phyloP scores from a whole-genome alignment of 805 yeast genomes.

The Lipomyces sp. region DNA sequence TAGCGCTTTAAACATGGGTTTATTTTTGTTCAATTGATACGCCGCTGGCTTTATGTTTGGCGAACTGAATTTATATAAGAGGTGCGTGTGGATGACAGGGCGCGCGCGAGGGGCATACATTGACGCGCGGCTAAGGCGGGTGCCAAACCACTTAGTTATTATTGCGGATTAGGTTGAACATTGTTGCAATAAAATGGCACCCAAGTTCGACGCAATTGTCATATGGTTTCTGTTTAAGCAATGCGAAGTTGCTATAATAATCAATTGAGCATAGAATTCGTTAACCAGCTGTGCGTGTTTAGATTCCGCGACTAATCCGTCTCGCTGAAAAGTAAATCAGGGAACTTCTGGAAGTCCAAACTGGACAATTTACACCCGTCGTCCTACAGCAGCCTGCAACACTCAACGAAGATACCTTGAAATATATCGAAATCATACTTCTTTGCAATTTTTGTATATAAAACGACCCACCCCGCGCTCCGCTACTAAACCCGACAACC shows the following conservation, averaged over 20 bases:
- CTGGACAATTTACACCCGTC: not conserved
- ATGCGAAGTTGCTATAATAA: not conserved
- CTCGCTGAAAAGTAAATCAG: too few species aligned
- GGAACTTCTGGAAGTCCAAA: too few species aligned
- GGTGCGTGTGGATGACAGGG: not conserved
- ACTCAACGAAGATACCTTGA: not conserved
- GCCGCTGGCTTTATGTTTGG: conserved; percentile 10
- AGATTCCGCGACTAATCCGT: too few species aligned
- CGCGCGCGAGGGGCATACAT: not conserved
- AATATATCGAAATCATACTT: not conserved
- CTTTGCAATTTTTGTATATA: not conserved
- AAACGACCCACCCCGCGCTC: not conserved
- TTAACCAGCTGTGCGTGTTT: not conserved
- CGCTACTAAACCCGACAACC: not conserved
- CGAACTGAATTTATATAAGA: not conserved
- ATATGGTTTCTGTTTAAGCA: too few species aligned
- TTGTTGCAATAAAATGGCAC: too few species aligned
- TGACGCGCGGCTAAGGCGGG: conserved; percentile 4
- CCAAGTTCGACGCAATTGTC: too few species aligned
- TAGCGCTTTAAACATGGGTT: conserved; percentile 14
- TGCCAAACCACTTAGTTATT: too few species aligned
- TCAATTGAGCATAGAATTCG: not conserved
- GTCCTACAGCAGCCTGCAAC: too few species aligned
- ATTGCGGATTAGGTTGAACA: too few species aligned
- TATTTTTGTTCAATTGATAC: not conserved